A percentile compares a stretch with the other conserved stretches of the same genome.
phyloP scores from a whole-genome alignment of 2,329 filamentous ascomycete genomes.

The Monilinia aucupariae region DNA sequence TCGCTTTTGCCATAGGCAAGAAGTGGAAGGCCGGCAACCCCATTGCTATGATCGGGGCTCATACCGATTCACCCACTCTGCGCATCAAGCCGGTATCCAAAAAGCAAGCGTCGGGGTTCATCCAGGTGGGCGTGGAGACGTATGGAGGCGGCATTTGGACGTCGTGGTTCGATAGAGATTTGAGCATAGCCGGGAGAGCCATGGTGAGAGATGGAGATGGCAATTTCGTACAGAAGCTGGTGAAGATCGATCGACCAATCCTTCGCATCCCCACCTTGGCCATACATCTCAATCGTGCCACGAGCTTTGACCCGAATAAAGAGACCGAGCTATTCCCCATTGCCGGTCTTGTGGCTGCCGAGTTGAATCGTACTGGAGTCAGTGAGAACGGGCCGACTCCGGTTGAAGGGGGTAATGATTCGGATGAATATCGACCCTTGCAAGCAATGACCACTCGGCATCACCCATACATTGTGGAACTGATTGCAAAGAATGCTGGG shows the following conservation, averaged over 20 bases:
- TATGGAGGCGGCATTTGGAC: constrained; percentile 98
- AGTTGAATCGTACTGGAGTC: constrained; percentile 71
- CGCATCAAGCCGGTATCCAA: constrained; percentile 93
- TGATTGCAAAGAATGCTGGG: constrained; percentile 75
- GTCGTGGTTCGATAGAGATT: constrained; percentile 94
- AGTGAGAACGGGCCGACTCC: constrained; percentile 33
- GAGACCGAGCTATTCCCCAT: constrained; percentile 95
- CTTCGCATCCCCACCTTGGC: constrained; percentile 89
- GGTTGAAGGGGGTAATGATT: constrained; percentile 32
- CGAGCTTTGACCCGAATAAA: constrained; percentile 91
- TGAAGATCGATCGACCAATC: constrained; percentile 87
- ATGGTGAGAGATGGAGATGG: constrained; percentile 72
- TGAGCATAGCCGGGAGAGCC: constrained; percentile 82
- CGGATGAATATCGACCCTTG: constrained; percentile 63
- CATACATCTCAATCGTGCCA: constrained; percentile 83
- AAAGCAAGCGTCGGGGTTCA: constrained; percentile 76
- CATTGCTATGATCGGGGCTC: constrained; percentile 87
- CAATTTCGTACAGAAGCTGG: constrained; percentile 72
- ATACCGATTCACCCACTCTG: constrained; percentile 90
- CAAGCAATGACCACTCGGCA: constrained; percentile 76
- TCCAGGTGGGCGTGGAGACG: constrained; percentile 93
- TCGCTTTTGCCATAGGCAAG: constrained; percentile 85
- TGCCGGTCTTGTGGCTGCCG: constrained; percentile 76
- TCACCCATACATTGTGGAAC: constrained; percentile 78
- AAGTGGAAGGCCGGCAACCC: constrained; percentile 90